Percentiles rank a stretch among this genome's conserved stretches.
Evolutionary conservation across 768 basidiomycete genomes (phyloP).

Genomic region (Gymnopilus junonius): DNA sequence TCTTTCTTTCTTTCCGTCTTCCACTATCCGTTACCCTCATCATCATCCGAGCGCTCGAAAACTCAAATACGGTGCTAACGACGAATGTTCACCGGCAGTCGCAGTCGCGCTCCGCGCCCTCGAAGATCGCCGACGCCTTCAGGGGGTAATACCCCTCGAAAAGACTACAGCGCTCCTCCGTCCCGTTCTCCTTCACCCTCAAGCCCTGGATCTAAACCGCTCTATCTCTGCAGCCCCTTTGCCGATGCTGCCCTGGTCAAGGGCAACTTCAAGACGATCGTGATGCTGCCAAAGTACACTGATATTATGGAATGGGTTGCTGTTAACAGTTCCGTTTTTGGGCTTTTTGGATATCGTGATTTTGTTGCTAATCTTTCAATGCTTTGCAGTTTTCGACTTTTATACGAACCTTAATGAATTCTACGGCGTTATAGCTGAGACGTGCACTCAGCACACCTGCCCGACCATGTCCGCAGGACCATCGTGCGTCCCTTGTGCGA

Average conservation of each 20-base stretch:
- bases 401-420: constrained; percentile 97
- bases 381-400: constrained; percentile 85
- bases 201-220: constrained; percentile 51
- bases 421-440: constrained; percentile 92
- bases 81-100: constrained; percentile 26
- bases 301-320: constrained; percentile 98
- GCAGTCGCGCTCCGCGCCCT: constrained; percentile 34
- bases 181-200: constrained; percentile 47
- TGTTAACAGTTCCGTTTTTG: constrained; percentile 68
- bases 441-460: constrained; percentile 89
- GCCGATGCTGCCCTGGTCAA: constrained; percentile 95
- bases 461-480: constrained; percentile 91
- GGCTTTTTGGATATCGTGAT: background rate
- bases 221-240: constrained; percentile 94
- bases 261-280: constrained; percentile 98
- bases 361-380: background rate
- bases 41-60: background rate
- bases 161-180: constrained; percentile 29
- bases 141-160: constrained; percentile 15
- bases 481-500: constrained; percentile 55
- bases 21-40: background rate
- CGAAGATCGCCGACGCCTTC: constrained; percentile 33
- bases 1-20: constrained; percentile 5
- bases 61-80: background rate
- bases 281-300: constrained; percentile 93